phyloP scores from a whole-genome alignment of 2,329 filamentous ascomycete species.

The Ramularia collo-cygni region DNA sequence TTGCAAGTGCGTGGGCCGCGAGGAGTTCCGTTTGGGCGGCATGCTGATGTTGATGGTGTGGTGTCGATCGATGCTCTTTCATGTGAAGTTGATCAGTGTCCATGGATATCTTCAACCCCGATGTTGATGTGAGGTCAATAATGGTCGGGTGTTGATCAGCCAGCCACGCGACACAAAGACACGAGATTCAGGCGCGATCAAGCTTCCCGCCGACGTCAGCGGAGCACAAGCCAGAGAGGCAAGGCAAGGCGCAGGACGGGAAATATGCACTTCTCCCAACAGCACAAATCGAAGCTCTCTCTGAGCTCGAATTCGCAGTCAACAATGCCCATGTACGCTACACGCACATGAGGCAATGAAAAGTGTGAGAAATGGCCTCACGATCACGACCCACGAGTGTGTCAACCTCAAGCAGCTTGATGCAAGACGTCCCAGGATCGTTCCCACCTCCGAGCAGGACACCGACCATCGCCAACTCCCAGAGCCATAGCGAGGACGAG shows the following conservation, averaged over 20 bases:
- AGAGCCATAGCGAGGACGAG: constrained; percentile 10
- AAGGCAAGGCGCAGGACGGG: not conserved
- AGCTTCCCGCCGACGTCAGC: not conserved
- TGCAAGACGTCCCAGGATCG: constrained; percentile 44
- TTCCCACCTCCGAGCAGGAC: constrained; percentile 31
- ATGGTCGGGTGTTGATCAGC: too few relatives aligned
- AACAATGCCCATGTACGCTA: constrained; percentile 11
- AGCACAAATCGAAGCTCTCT: too few relatives aligned
- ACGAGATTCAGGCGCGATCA: not conserved
- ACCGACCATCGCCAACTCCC: constrained; percentile 20
- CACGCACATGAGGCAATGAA: constrained; percentile 2
- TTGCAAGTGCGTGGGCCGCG: constrained; percentile 12
- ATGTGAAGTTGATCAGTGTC: constrained; percentile 2
- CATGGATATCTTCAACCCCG: too few relatives aligned
- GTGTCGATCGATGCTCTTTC: constrained; percentile 4
- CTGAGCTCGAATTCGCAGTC: too few relatives aligned
- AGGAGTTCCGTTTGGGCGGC: constrained; percentile 10
- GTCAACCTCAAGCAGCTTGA: constrained; percentile 28
- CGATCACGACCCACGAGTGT: constrained; percentile 18
- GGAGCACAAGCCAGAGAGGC: not conserved
- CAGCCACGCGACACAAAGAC: too few relatives aligned
- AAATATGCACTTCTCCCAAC: too few relatives aligned
- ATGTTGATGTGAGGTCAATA: too few relatives aligned
- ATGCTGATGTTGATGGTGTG: constrained; percentile 4
- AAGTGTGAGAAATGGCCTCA: not conserved